Base-by-base conservation (phyloP, 441 rosid species). In the Eruca vesicaria region DNA sequence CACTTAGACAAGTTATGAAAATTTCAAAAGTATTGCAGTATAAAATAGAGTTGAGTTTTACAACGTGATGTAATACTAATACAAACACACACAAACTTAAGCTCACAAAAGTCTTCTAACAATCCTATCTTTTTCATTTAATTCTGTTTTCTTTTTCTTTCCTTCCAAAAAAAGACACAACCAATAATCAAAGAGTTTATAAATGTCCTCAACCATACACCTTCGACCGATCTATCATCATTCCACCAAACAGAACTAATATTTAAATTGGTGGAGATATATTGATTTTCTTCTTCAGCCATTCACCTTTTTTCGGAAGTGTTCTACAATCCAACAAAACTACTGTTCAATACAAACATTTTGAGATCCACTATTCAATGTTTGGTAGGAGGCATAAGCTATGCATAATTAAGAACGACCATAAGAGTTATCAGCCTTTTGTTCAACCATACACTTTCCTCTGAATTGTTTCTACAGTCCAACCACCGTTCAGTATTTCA, bases 41-140 rank as follows among this genome's bases (percentile, higher is more conserved):
- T 69, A 4, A 38, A 57, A 28, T 33, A 58, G 43, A 59, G 74
- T 41, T 69, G 66, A 41, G 20, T 58, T 69, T 26, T 57, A 35
- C 73, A 57, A 69, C 36, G 55, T 57, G 28, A 57, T 57, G 56
- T 26, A 36, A 56, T 15, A 60, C 15, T 55, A 20, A 20, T 10
- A 55, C 29, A 10, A 36, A 59, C 41, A 60, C 2, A 58, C 1
- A 12, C 2, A 59, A 11, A 26, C 12, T 6, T 26, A 11, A 29
- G 48, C 57, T 69, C 35, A 38, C n/a, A 18, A 29, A 58, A 3
- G 21, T 15, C 11, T 23, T 1, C 53, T 38, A 14, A 41, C 65
- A 58, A 58, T 31, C 29, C 29, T 9, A 2, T 28, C 28, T 57
- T 10, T 56, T 20, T 19, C 9, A 14, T 5, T 32, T 31, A 0